A percentile compares a stretch with the other conserved stretches of the same genome.
phyloP scores from a whole-genome alignment of 352 stramenopile species.

The Pythium insidiosum region DNA sequence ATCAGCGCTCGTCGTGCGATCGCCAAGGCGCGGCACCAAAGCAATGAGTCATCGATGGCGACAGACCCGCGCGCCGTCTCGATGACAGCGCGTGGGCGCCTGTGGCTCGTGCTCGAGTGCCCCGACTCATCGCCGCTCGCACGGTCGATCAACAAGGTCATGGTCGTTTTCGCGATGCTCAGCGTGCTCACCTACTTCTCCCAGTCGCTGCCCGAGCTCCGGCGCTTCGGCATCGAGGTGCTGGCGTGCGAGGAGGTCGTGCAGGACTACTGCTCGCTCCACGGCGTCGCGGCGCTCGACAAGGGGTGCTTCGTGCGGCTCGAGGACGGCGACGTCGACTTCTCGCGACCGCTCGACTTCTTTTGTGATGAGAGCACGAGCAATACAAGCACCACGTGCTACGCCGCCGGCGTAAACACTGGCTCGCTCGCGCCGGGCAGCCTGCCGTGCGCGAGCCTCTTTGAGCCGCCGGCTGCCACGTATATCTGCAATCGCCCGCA shows the following conservation, averaged over 20 bases:
- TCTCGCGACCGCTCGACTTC: conserved; percentile 29
- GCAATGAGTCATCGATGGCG: conserved; percentile 4
- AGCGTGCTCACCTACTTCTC: conserved; percentile 67
- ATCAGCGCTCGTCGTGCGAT: conserved; percentile 25
- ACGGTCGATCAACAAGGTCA: conserved; percentile 38
- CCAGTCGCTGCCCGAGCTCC: conserved; percentile 62
- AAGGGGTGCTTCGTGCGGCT: conserved; percentile 39
- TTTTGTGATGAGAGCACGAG: conserved; percentile 15
- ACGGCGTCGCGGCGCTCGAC: conserved; percentile 21
- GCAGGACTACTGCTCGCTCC: conserved; percentile 34
- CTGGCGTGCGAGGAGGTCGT: conserved; percentile 36
- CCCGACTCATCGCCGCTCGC: conserved; percentile 48
- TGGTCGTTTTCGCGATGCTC: conserved; percentile 42
- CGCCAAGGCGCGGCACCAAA: conserved; percentile 17
- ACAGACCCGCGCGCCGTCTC: conserved; percentile 7
- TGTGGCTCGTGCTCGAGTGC: conserved; percentile 56
- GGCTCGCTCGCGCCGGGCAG: conserved; percentile 24
- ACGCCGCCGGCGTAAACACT: conserved; percentile 45
- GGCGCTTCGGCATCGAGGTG: conserved; percentile 31
- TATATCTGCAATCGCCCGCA: conserved; percentile 48
- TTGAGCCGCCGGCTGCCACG: conserved; percentile 15
- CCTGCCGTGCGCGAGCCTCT: conserved; percentile 22
- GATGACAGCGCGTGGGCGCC: conserved; percentile 22
- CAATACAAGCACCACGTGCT: conserved; percentile 26
- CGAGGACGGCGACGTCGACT: conserved; percentile 22